phyloP scores from a whole-genome alignment of 345 rosid species.

The Raphanus sativus region DNA sequence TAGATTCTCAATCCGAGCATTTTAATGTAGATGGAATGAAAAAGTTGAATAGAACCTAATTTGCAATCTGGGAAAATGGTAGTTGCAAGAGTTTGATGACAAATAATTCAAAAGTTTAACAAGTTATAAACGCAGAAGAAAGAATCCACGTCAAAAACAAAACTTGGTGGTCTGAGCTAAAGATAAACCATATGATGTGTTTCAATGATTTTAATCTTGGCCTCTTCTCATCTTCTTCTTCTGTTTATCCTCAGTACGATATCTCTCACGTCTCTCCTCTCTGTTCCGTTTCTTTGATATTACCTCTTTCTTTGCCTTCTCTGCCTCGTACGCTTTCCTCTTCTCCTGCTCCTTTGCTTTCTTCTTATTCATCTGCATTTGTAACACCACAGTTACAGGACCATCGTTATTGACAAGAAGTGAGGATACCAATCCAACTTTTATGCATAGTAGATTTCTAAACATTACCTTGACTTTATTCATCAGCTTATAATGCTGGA shows the following conservation, averaged over 20 bases:
- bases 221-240: conserved; percentile 50
- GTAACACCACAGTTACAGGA: background rate
- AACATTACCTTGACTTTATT: conserved; percentile 56
- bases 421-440: background rate
- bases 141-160: background rate
- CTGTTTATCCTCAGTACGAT: conserved; percentile 61
- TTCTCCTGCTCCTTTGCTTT: conserved; percentile 61
- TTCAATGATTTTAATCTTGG: conserved; percentile 2
- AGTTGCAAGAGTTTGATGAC: background rate
- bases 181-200: background rate
- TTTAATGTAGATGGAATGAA: background rate
- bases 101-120: background rate
- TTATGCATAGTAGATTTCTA: background rate
- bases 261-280: conserved; percentile 77
- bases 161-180: conserved; percentile 5
- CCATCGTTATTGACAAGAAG: background rate
- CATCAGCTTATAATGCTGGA: conserved; percentile 66
- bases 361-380: conserved; percentile 60
- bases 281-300: conserved; percentile 66
- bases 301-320: conserved; percentile 73
- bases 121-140: background rate
- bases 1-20: background rate
- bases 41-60: background rate
- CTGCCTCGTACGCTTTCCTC: conserved; percentile 50
- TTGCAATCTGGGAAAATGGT: background rate